Percentiles rank a stretch among this genome's conserved stretches.
Evolutionary conservation across 352 stramenopile genomes (phyloP).

Genomic region (Globisporangium ultimum): DNA sequence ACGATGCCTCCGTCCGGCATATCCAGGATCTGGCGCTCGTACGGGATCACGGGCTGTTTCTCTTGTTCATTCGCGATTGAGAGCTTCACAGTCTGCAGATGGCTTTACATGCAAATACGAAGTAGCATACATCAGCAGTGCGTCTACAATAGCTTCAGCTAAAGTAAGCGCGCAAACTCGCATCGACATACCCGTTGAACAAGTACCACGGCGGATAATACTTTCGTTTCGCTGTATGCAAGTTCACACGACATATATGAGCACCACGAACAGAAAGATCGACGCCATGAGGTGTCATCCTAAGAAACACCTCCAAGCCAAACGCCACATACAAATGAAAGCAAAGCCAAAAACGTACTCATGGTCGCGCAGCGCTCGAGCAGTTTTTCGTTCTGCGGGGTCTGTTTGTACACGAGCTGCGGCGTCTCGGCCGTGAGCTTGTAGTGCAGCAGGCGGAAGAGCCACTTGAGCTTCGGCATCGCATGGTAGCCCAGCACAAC

Average conservation of each 20-base stretch:
- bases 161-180: not conserved
- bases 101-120: conserved; percentile 10
- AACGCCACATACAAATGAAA: not conserved
- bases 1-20: conserved; percentile 66
- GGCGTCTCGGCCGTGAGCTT: conserved; percentile 32
- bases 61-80: conserved; percentile 30
- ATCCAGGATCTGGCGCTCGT: conserved; percentile 57
- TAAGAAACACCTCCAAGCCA: no score
- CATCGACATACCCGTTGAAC: conserved; percentile 42
- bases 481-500: conserved; percentile 5
- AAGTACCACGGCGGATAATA: conserved; percentile 62
- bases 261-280: no score
- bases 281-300: not conserved
- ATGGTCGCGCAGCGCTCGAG: conserved; percentile 36
- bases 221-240: conserved; percentile 28
- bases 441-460: conserved; percentile 24
- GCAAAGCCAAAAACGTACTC: conserved; percentile 18
- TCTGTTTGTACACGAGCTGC: conserved; percentile 34
- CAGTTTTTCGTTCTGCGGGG: conserved; percentile 30
- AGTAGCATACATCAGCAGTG: not conserved
- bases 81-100: conserved; percentile 58
- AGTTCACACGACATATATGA: conserved; percentile 19
- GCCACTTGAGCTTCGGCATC: conserved; percentile 5
- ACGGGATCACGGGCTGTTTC: conserved; percentile 27
- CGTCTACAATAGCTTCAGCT: no score